phyloP scores from a whole-genome alignment of 208 protist species.

The Sergeia podlipaevii region DNA sequence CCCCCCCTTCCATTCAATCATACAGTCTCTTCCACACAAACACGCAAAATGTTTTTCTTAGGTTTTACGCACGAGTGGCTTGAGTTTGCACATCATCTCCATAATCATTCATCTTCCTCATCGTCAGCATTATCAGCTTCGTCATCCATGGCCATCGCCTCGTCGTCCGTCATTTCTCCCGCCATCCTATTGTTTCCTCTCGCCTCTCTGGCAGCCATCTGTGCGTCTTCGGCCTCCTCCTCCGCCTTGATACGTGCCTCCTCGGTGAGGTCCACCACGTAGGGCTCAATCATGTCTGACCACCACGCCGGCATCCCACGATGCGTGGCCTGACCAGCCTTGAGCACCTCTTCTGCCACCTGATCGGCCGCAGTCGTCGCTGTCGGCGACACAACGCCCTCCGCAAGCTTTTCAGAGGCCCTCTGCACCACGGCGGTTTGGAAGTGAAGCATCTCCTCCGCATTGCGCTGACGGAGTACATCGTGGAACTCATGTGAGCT shows the following conservation, averaged over 20 bases:
- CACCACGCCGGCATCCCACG: constrained; percentile 28
- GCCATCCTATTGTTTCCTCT: not conserved
- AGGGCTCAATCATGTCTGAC: constrained; percentile 33
- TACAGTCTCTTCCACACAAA: too few species aligned
- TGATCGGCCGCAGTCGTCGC: too few species aligned
- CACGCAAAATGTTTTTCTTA: too few species aligned
- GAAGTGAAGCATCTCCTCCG: constrained; percentile 57
- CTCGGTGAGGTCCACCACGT: constrained; percentile 37
- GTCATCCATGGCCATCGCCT: constrained; percentile 10
- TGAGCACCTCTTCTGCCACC: constrained; percentile 21
- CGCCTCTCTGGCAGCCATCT: constrained; percentile 8
- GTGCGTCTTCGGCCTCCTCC: constrained; percentile 18
- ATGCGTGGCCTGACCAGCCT: not conserved
- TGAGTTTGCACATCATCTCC: too few species aligned
- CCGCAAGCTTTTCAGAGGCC: constrained; percentile 50
- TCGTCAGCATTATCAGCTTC: constrained; percentile 20
- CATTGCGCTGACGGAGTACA: constrained; percentile 44
- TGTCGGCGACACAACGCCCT: constrained; percentile 14
- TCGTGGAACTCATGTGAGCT: constrained; percentile 63
- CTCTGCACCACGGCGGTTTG: constrained; percentile 51
- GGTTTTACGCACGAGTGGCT: too few species aligned
- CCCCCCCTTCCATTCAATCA: too few species aligned
- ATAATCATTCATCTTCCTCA: too few species aligned
- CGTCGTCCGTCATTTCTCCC: constrained; percentile 6
- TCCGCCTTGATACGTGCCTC: constrained; percentile 16